Conservation (phyloP, 2,329 filamentous ascomycete genomes). For the Cytospora piceicola region DNA sequence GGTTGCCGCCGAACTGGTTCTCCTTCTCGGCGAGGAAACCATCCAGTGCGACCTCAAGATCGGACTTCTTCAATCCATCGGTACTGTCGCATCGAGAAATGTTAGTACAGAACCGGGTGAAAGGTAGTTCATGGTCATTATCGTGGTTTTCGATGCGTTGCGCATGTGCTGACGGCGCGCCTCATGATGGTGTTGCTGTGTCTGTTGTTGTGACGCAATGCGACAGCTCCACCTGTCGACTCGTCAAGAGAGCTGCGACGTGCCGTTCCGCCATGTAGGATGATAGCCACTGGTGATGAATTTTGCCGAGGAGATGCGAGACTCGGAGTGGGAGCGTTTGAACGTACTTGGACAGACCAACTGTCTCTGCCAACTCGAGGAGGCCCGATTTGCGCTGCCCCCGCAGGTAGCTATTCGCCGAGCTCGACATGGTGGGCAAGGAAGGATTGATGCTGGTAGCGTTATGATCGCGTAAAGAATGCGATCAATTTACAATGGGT, state of each 20-base stretch:
- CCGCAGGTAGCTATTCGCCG: conserved; percentile 71
- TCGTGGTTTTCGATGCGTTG: neutral
- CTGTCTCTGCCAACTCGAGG: conserved; percentile 70
- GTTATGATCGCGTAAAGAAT: conserved; percentile 31
- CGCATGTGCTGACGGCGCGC: conserved; percentile 8
- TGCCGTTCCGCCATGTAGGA: neutral
- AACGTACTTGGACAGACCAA: conserved; percentile 74
- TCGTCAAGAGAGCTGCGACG: neutral
- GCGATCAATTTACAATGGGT: conserved; percentile 40
- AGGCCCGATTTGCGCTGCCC: conserved; percentile 83
- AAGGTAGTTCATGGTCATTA: no score
- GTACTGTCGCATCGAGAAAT: conserved; percentile 53
- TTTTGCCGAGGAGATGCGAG: neutral
- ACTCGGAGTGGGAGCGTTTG: conserved; percentile 14
- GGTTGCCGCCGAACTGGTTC: conserved; percentile 64
- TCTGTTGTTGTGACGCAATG: neutral
- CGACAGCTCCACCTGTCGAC: conserved; percentile 5
- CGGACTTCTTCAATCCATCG: conserved; percentile 73
- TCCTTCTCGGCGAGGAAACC: conserved; percentile 72
- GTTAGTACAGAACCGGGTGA: conserved; percentile 15
- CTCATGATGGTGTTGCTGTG: neutral
- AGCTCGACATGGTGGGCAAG: conserved; percentile 57
- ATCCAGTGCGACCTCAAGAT: conserved; percentile 77
- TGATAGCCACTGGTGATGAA: neutral
- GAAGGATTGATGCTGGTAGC: conserved; percentile 32